Evolutionary conservation across 345 rosid species (phyloP).

Genomic region (Ceriops decandra): DNA sequence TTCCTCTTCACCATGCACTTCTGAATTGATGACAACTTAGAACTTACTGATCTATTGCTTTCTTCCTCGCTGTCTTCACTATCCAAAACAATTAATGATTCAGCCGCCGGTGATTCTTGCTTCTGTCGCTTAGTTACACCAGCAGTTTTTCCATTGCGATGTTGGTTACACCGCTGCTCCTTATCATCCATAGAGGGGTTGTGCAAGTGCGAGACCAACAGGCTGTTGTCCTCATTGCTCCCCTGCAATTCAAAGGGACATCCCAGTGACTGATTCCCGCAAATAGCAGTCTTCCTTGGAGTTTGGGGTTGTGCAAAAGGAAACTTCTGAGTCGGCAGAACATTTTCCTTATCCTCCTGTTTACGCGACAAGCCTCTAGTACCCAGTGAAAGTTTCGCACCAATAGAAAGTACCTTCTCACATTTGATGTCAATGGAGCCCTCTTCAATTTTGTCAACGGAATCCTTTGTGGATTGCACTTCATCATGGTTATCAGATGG

Average conservation of each 20-base stretch:
- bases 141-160: constrained; percentile 6
- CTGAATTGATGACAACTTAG: constrained; percentile 32
- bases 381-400: constrained; percentile 50
- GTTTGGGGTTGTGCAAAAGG: constrained; percentile 19
- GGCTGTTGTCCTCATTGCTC: constrained; percentile 10
- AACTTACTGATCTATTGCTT: constrained; percentile 27
- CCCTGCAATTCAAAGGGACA: constrained; percentile 28
- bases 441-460: constrained; percentile 11
- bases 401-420: constrained; percentile 21
- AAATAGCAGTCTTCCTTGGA: constrained; percentile 17
- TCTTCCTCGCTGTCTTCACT: constrained; percentile 81
- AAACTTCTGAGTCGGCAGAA: constrained; percentile 14
- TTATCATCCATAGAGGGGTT: constrained; percentile 6
- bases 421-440: background rate
- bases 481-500: background rate
- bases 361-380: constrained; percentile 18
- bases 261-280: constrained; percentile 29
- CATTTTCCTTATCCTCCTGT: constrained; percentile 32
- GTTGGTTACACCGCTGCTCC: constrained; percentile 17
- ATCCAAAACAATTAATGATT: constrained; percentile 55
- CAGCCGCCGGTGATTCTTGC: constrained; percentile 38
- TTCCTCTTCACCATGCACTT: constrained; percentile 32
- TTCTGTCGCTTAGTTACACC: constrained; percentile 21
- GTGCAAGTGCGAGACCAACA: constrained; percentile 6
- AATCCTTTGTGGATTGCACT: constrained; percentile 14